These are phyloP conservation scores for Fomes fomentarius DNA, from an alignment of 1,284 basidiomycete genomes.

Conservation along the genomic window DNA sequence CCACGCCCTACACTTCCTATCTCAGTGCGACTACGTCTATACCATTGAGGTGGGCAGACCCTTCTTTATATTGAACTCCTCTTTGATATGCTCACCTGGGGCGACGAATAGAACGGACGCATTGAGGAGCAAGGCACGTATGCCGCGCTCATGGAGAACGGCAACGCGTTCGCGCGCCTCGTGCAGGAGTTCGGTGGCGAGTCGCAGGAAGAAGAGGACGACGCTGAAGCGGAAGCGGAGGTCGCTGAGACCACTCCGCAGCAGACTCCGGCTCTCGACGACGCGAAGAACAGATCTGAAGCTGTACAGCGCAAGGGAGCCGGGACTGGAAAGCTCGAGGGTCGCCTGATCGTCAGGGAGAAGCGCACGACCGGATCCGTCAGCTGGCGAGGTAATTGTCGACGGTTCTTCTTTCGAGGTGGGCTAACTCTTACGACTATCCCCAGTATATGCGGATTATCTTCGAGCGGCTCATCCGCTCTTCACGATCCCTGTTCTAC, in stretches of 20 bases:
- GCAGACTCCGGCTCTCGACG: slow-evolving; percentile 34
- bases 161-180: slow-evolving; percentile 65
- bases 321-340: slow-evolving; percentile 66
- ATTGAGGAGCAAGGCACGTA: slow-evolving; percentile 73
- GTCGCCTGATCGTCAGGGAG: slow-evolving; percentile 65
- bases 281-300: slow-evolving; percentile 44
- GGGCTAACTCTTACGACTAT: not conserved
- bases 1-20: slow-evolving; percentile 75
- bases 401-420: not conserved
- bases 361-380: slow-evolving; percentile 69
- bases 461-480: slow-evolving; percentile 63
- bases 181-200: slow-evolving; percentile 68
- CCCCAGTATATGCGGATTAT: slow-evolving; percentile 70
- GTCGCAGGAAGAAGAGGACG: slow-evolving; percentile 44
- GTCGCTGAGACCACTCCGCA: slow-evolving; percentile 31
- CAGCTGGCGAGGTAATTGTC: slow-evolving; percentile 47
- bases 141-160: slow-evolving; percentile 50
- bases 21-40: slow-evolving; percentile 69
- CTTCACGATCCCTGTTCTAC: slow-evolving; percentile 59
- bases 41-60: slow-evolving; percentile 34
- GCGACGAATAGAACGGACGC: slow-evolving; percentile 44
- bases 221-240: slow-evolving; percentile 40
- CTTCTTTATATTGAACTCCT: not conserved
- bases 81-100: too few relatives aligned
- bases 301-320: slow-evolving; percentile 45